Percentiles rank a stretch among this genome's conserved stretches.
phyloP scores from a whole-genome alignment of 345 rosid species.

The Barbarea vulgaris region DNA sequence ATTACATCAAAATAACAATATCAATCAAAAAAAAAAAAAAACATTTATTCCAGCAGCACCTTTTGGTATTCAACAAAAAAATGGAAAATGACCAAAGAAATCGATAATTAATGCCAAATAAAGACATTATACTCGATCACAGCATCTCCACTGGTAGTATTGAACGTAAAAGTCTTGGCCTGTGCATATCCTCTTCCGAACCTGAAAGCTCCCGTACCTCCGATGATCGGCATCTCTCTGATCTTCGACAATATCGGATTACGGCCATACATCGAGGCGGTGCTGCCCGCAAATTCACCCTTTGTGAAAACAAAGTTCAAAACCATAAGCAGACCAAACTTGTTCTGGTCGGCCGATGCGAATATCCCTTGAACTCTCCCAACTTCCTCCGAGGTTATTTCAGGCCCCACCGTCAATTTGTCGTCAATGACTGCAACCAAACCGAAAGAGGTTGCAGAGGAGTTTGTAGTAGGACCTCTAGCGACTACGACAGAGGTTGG shows the following conservation, averaged over 20 bases:
- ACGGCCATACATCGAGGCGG: constrained; percentile 45
- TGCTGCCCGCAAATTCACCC: constrained; percentile 54
- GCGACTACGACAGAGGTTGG: not conserved
- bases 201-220: constrained; percentile 60
- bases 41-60: not conserved
- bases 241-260: constrained; percentile 34
- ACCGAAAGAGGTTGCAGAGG: constrained; percentile 49
- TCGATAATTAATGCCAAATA: not conserved
- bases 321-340: constrained; percentile 44
- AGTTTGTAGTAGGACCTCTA: not conserved
- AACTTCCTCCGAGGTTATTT: constrained; percentile 49
- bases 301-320: constrained; percentile 48
- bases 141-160: constrained; percentile 45
- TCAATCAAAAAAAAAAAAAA: not conserved
- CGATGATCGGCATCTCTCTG: constrained; percentile 61
- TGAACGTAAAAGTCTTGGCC: constrained; percentile 40
- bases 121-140: constrained; percentile 55
- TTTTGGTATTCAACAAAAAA: not conserved
- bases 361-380: constrained; percentile 63
- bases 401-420: constrained; percentile 45
- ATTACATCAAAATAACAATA: not conserved
- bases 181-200: constrained; percentile 55
- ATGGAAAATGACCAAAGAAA: not conserved
- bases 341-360: constrained; percentile 34
- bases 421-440: constrained; percentile 47